phyloP scores from a whole-genome alignment of 2,329 filamentous ascomycete species.

The Rutstroemia sp. region DNA sequence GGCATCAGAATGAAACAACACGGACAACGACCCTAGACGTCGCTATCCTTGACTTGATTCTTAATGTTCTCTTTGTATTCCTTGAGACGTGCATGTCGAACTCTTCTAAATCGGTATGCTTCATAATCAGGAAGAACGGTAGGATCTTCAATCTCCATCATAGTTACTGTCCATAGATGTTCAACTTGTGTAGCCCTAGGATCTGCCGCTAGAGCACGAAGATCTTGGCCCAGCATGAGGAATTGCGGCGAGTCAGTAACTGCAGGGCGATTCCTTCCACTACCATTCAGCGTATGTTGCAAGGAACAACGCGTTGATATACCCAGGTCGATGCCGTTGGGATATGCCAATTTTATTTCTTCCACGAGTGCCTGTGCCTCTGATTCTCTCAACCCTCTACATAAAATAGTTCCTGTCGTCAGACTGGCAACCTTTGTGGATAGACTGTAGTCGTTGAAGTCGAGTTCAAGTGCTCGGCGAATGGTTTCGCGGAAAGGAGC shows the following conservation, averaged over 20 bases:
- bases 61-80: not conserved
- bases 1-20: too few species aligned
- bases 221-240: not conserved
- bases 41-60: not conserved
- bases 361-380: not conserved
- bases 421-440: not conserved
- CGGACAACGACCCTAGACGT: too few species aligned
- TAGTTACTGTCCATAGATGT: not conserved
- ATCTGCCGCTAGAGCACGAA: not conserved
- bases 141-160: constrained; percentile 1
- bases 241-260: constrained; percentile 3
- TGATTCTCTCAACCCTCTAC: not conserved
- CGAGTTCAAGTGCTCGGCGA: not conserved
- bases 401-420: not conserved
- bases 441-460: not conserved
- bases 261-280: not conserved
- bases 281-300: not conserved
- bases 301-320: not conserved
- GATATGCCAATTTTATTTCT: not conserved
- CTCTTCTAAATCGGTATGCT: not conserved
- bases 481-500: not conserved
- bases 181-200: not conserved
- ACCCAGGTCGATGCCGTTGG: constrained; percentile 4
- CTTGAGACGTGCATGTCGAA: not conserved
- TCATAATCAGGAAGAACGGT: not conserved